These are phyloP conservation scores for Cymbidium sinense DNA, from an alignment of 106 monocot genomes.

Conservation along the genomic window DNA sequence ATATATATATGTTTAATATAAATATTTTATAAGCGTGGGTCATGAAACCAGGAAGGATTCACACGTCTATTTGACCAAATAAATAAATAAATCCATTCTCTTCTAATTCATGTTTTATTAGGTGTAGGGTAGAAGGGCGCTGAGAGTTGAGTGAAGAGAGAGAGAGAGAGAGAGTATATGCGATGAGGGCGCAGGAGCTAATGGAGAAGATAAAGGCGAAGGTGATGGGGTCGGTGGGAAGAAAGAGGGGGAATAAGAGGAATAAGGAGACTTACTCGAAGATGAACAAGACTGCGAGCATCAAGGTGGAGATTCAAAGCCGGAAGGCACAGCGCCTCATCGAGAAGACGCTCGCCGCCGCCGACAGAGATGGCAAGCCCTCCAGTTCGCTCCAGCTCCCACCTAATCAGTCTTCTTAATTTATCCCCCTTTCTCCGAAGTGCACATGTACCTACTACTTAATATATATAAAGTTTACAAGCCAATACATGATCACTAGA, in stretches of 20 bases:
- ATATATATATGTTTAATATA: too few relatives aligned
- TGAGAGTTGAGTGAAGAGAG: background rate
- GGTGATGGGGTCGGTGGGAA: background rate
- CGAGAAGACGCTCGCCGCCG: background rate
- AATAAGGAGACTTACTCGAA: background rate
- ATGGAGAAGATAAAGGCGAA: conserved; percentile 1
- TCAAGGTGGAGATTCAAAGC: conserved; percentile 2
- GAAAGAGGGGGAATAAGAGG: background rate
- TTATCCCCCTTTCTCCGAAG: too few relatives aligned
- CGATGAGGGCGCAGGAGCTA: background rate
- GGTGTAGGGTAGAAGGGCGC: background rate
- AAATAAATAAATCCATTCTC: too few relatives aligned
- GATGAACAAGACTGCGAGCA: conserved; percentile 4
- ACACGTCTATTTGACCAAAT: too few relatives aligned
- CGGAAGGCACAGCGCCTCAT: background rate
- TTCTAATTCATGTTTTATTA: too few relatives aligned
- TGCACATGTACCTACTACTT: too few relatives aligned
- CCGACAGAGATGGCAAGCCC: background rate
- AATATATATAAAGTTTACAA: too few relatives aligned
- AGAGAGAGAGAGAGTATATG: background rate
- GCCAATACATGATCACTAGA: too few relatives aligned
- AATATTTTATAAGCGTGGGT: too few relatives aligned
- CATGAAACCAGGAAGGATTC: too few relatives aligned
- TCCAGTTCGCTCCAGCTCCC: too few relatives aligned
- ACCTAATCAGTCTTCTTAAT: too few relatives aligned